Evolutionary conservation across 2,329 filamentous ascomycete genomes (phyloP).

Genomic region (Alternaria novae-zelandiae): DNA sequence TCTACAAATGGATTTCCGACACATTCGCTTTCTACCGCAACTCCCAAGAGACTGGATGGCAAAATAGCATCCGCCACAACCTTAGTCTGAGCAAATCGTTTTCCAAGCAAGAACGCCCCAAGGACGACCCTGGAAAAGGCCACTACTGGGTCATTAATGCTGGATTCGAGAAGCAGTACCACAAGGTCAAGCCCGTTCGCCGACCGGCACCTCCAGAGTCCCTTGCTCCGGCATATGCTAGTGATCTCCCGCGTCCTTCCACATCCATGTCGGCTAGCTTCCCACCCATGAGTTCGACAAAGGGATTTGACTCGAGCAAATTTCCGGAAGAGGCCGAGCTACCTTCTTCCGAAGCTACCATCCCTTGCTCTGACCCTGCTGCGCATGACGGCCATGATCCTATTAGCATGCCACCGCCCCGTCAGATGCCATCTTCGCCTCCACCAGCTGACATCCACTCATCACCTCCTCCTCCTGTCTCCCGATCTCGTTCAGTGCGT

Average conservation of each 20-base stretch:
- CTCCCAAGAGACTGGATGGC: conserved; percentile 86
- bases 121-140: conserved; percentile 96
- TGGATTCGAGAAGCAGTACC: conserved; percentile 87
- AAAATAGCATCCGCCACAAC: conserved; percentile 99
- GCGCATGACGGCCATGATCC: conserved; percentile 56
- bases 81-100: conserved; percentile 97
- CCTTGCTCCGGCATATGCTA: conserved; percentile 40
- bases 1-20: conserved; percentile 99
- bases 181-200: conserved; percentile 81
- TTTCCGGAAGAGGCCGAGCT: conserved; percentile 59
- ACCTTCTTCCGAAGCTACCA: conserved; percentile 58
- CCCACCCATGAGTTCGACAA: conserved; percentile 48
- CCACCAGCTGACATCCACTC: conserved; percentile 77
- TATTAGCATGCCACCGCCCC: conserved; percentile 52
- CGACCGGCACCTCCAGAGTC: conserved; percentile 54
- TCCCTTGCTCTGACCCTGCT: conserved; percentile 58
- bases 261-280: conserved; percentile 47
- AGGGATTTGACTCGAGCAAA: conserved; percentile 57
- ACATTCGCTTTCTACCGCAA: conserved; percentile 84
- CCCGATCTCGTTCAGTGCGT: conserved; percentile 60
- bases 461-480: conserved; percentile 88
- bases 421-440: conserved; percentile 69
- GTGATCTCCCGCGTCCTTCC: conserved; percentile 45
- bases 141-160: conserved; percentile 95
- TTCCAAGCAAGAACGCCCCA: conserved; percentile 91